A percentile compares a stretch with the other conserved stretches of the same genome.
These are phyloP conservation scores for Lentinula detonsa DNA, from an alignment of 768 basidiomycete species.

Conservation along the genomic window DNA sequence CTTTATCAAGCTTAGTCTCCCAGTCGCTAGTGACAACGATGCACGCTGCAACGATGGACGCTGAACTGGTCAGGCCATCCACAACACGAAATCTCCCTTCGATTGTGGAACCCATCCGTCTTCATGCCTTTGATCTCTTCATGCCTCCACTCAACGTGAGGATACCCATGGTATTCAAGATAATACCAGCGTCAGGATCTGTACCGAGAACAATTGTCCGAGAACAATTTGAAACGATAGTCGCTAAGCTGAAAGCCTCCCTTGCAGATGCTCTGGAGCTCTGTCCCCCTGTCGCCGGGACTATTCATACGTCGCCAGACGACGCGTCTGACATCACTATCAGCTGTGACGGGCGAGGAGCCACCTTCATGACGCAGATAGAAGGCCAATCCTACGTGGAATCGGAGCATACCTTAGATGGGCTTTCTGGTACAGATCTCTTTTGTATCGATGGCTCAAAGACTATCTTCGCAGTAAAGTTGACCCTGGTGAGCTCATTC, in stretches of 20 bases:
- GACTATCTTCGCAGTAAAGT: background rate
- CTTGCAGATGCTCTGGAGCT: conserved; percentile 4
- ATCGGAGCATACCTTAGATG: background rate
- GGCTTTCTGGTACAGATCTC: background rate
- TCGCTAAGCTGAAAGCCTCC: background rate
- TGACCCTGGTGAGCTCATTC: background rate
- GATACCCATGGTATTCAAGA: background rate
- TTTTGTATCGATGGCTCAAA: background rate
- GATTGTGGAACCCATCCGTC: background rate
- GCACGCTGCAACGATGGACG: background rate
- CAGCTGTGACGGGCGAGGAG: background rate
- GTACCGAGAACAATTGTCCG: background rate
- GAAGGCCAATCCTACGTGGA: background rate
- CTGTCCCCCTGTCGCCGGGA: conserved; percentile 1
- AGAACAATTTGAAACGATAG: background rate
- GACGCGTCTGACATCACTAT: background rate
- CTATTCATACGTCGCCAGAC: background rate
- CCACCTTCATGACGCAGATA: background rate
- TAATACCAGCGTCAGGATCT: background rate
- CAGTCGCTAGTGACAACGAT: background rate
- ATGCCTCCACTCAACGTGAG: conserved; percentile 1
- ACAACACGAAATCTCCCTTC: background rate
- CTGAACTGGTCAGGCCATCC: conserved; percentile 1
- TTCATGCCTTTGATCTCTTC: background rate
- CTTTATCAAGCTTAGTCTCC: background rate